These are phyloP conservation scores for Harringtonia aguacate DNA, from an alignment of 2,329 filamentous ascomycete genomes.

Conservation along the genomic window DNA sequence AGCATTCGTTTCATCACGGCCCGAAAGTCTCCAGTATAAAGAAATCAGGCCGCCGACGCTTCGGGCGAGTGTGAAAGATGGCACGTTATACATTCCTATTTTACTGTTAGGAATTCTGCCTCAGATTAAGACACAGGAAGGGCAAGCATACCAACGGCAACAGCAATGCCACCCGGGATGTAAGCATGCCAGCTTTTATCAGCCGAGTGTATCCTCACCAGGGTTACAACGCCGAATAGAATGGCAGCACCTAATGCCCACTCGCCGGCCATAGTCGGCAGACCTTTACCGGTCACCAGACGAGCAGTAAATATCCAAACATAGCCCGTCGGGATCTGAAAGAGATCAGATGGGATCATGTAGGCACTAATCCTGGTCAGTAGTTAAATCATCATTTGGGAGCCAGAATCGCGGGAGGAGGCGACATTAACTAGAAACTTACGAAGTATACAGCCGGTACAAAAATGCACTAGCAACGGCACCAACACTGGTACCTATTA, in stretches of 20 bases:
- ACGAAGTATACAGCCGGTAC: conserved; percentile 75
- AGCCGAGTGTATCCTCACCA: conserved; percentile 50
- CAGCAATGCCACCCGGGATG: conserved; percentile 87
- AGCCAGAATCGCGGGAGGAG: not conserved
- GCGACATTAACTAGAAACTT: conserved; percentile 12
- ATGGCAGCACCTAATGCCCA: conserved; percentile 67
- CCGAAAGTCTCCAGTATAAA: conserved; percentile 63
- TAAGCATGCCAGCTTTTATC: conserved; percentile 58
- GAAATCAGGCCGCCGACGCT: conserved; percentile 65
- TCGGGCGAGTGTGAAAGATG: conserved; percentile 85
- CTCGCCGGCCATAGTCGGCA: conserved; percentile 74
- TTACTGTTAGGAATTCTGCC: not conserved
- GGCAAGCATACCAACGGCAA: conserved; percentile 61
- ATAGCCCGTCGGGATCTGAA: conserved; percentile 88
- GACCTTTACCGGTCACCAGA: conserved; percentile 79
- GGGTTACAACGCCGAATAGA: conserved; percentile 63
- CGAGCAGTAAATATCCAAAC: conserved; percentile 97
- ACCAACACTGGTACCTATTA: conserved; percentile 79
- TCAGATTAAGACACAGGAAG: not conserved
- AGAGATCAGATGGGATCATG: conserved; percentile 74
- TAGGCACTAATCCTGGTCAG: conserved; percentile 51
- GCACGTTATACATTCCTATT: conserved; percentile 90
- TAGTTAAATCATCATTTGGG: not conserved
- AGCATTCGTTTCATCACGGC: conserved; percentile 58
- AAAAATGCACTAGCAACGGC: conserved; percentile 78